These are phyloP conservation scores for Breynia disticha DNA, from an alignment of 441 rosid species.

Conservation along the genomic window DNA sequence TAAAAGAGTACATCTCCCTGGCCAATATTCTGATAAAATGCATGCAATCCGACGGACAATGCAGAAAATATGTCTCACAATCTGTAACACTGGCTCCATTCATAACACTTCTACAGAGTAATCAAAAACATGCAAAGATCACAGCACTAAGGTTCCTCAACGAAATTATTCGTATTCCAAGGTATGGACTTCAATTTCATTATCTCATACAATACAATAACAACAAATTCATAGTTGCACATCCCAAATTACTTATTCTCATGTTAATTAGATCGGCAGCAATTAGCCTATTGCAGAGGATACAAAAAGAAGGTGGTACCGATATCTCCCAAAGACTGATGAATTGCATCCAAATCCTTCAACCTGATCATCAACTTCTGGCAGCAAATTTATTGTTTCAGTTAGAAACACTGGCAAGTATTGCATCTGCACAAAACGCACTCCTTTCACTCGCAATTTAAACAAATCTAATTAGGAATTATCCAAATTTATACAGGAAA, in stretches of 20 bases:
- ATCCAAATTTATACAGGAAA: slow-evolving; percentile 39
- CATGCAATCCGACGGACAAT: slow-evolving; percentile 79
- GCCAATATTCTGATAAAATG: slow-evolving; percentile 75
- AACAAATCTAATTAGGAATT: no score
- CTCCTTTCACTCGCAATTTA: background rate
- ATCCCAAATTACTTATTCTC: background rate
- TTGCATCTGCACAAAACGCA: background rate
- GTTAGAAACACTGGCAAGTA: slow-evolving; percentile 49
- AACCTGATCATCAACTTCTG: slow-evolving; percentile 46
- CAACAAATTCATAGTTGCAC: no score
- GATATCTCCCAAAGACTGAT: slow-evolving; percentile 33
- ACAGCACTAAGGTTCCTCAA: slow-evolving; percentile 69
- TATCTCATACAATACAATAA: background rate
- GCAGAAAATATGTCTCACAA: slow-evolving; percentile 54
- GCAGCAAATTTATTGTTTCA: slow-evolving; percentile 82
- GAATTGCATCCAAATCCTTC: slow-evolving; percentile 37
- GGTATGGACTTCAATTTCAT: background rate
- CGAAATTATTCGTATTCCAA: slow-evolving; percentile 63
- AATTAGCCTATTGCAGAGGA: slow-evolving; percentile 47
- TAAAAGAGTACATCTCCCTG: slow-evolving; percentile 55
- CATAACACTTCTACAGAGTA: slow-evolving; percentile 47
- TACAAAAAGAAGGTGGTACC: slow-evolving; percentile 47
- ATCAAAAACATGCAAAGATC: slow-evolving; percentile 38
- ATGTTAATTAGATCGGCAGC: slow-evolving; percentile 56
- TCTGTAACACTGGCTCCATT: slow-evolving; percentile 56